Conservation (phyloP, 1,284 basidiomycete genomes). For the Uromyces viciae-fabae region DNA sequence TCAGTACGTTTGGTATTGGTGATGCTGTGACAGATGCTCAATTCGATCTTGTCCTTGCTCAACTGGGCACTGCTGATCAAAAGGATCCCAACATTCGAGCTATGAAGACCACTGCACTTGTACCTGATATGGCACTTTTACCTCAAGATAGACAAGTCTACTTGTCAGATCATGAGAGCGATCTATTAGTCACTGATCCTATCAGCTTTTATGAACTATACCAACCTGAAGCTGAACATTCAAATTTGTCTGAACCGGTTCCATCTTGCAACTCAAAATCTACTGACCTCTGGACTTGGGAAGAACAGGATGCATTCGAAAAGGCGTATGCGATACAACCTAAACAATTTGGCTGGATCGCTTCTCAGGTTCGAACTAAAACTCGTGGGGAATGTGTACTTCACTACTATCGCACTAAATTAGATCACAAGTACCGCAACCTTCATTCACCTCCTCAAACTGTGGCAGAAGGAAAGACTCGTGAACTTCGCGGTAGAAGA, state of each 20-base stretch:
- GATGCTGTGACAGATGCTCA: conserved; percentile 45
- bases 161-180: conserved; percentile 12
- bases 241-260: not conserved
- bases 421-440: conserved; percentile 36
- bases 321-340: conserved; percentile 26
- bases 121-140: conserved; percentile 42
- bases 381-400: conserved; percentile 43
- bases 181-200: conserved; percentile 36
- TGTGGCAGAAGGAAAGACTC: conserved; percentile 18
- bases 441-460: conserved; percentile 22
- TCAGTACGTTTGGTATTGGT: conserved; percentile 38
- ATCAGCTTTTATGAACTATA: conserved; percentile 35
- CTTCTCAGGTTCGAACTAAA: conserved; percentile 36
- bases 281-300: conserved; percentile 22
- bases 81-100: conserved; percentile 43
- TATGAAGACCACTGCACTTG: conserved; percentile 33
- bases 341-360: conserved; percentile 46
- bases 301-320: conserved; percentile 44
- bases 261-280: not conserved
- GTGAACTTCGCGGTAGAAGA: conserved; percentile 34
- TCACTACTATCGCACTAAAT: conserved; percentile 45
- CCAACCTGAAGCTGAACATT: not conserved
- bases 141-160: conserved; percentile 7
- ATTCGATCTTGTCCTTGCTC: conserved; percentile 43
- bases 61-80: conserved; percentile 42